Evolutionary conservation across 2,329 filamentous ascomycete genomes (phyloP), one percentile per base, ranked within the genome.

Genomic region (Aureobasidium subglaciale): DNA sequence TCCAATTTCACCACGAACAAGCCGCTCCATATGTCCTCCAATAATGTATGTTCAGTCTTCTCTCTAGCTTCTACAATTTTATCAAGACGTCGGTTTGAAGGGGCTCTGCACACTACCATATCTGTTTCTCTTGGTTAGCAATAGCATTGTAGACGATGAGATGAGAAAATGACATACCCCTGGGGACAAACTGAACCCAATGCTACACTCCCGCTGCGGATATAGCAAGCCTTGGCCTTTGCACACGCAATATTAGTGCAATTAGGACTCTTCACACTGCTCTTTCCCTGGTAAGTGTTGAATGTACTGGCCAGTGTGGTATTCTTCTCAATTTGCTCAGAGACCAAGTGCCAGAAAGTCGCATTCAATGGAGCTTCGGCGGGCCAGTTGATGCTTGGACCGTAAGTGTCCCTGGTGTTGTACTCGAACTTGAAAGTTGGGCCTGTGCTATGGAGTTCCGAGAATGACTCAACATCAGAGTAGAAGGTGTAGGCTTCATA

Each of bases 311-410:
- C 78, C n/a, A 84, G 68, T 2, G 63, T 70, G 3, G 68, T 65
- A 54, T 82, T 73, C 25, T 61, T 65, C 63, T 79, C 77, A 78
- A 82, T 82, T 1, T 75, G 77, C 60, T 80, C 78, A 0, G 79
- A 82, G 4, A 82, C 76, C 11, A 65, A 66, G 57, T 83, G 79
- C 80, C 80, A 83, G 64, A 82, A 83, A 0, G 78, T 82, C 0
- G 77, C 78, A 58, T 83, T 82, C 34, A 83, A 65, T 3, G 80
- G 80, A 0, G 75, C 78, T 41, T 71, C 63, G 1, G 58, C 60
- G 2, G 76, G 73, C 77, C 78, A 80, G 2, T 62, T 63, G 2
- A 73, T 70, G 0, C 71, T 69, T 2, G 65, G 59, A 0, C 72
- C 75, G 55, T 80, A 81, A 0, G 73, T 69, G 3, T 78, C 73